Base-by-base conservation (phyloP, 768 basidiomycete genomes). In the Pleurotus ostreatus region DNA sequence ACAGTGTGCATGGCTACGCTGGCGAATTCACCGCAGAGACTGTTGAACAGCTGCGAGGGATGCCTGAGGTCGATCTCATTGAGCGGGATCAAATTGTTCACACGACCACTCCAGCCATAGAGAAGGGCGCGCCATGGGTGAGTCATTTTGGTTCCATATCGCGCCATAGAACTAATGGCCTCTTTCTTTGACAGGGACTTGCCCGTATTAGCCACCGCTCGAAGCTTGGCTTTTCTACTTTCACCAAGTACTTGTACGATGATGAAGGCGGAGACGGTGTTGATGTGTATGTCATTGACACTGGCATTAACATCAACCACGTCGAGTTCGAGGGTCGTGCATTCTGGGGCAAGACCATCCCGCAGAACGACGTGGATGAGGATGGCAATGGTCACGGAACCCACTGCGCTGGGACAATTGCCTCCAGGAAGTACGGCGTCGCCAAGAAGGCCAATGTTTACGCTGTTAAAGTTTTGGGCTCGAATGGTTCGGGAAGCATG, bases 371-470 rank as follows among this genome's bases (percentile, higher is more conserved):
- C 61, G 79, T 78, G 3, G 96, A 98, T 63, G 81, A 83, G 60
- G 97, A 98, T 64, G 91, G 85, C 56, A 98, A 98, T 70, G 97
- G 97, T 60, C 97, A 99, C 66, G 97, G 96, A 40, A 83, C 90
- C 30, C 94, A 95, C 70, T 95, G 93, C 62, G 94, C 95, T 46
- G 95, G 95, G 54, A 99, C 95, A 26, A 95, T 98, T 62, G 97
- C 87, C n/a, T 94, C 92, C 4, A 74, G 76, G 65, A 90, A 86
- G 72, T 98, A 93, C 65, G 97, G 97, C 73, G 94, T 99, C 45
- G 94, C 97, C 49, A 98, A 99, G 85, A 80, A 80, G 59, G 96
- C 94, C 55, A 80, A 92, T 59, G 80, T 96, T 62, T 78, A 89
- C 61, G 94, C 94, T 34, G 93, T 96, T 71, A 96, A 95, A 78